These are phyloP conservation scores for Diddensiella caesifluorescens DNA, from an alignment of 805 yeast species.

Conservation along the genomic window DNA sequence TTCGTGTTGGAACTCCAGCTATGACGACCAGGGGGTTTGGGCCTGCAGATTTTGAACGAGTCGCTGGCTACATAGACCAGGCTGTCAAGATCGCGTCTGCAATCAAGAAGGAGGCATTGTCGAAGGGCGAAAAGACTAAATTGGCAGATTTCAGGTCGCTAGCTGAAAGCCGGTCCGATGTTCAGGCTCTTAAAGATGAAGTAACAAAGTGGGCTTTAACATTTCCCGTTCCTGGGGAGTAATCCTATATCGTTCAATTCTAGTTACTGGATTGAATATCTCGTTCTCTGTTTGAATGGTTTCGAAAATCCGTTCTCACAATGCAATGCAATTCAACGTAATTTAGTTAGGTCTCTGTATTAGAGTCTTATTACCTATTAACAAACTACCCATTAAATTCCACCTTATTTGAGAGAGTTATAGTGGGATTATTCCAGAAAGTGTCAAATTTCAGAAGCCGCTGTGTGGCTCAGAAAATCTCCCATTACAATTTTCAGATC, in stretches of 20 bases:
- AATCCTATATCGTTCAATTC: neutral
- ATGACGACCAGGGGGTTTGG: slow-evolving; percentile 96
- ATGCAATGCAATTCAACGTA: too few species aligned
- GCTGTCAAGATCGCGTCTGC: slow-evolving; percentile 70
- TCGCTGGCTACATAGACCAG: slow-evolving; percentile 70
- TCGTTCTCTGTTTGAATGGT: too few species aligned
- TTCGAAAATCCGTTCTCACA: too few species aligned
- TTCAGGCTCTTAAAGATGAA: slow-evolving; percentile 56
- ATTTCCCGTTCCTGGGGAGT: slow-evolving; percentile 84
- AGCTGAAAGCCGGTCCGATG: slow-evolving; percentile 58
- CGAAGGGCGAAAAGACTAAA: slow-evolving; percentile 45
- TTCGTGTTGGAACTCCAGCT: slow-evolving; percentile 97
- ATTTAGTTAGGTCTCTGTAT: too few species aligned
- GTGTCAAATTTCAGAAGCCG: too few species aligned
- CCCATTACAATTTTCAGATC: neutral
- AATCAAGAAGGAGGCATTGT: slow-evolving; percentile 56
- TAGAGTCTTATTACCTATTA: too few species aligned
- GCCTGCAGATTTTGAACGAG: slow-evolving; percentile 69
- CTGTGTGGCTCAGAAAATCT: neutral
- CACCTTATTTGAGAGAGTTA: too few species aligned
- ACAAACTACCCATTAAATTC: too few species aligned
- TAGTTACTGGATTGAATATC: too few species aligned
- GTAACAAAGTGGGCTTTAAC: slow-evolving; percentile 66
- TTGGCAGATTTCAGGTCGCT: slow-evolving; percentile 65
- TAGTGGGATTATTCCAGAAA: too few species aligned